Evolutionary conservation across 495 filamentous ascomycete genomes (phyloP).

Genomic region (Annulohypoxylon maeteangense): DNA sequence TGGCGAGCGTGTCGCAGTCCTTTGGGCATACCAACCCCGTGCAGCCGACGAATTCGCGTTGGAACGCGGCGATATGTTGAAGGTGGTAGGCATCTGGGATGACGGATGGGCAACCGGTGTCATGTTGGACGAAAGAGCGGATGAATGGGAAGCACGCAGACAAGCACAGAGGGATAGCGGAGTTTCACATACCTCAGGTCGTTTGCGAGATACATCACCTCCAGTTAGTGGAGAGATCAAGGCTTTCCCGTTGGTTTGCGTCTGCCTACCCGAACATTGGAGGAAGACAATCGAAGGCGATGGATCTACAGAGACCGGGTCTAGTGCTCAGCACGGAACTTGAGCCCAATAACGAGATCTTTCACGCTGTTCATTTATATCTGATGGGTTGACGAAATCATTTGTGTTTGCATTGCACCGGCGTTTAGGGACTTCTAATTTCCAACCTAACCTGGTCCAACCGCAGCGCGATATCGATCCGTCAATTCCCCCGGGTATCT

Average conservation of each 20-base stretch:
- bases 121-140: slow-evolving; percentile 80
- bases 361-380: slow-evolving; percentile 37
- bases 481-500: slow-evolving; percentile 13
- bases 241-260: slow-evolving; percentile 97
- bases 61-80: slow-evolving; percentile 97
- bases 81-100: slow-evolving; percentile 99
- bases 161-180: slow-evolving; percentile 90
- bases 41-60: slow-evolving; percentile 94
- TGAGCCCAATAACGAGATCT: slow-evolving; percentile 44
- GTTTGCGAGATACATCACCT: slow-evolving; percentile 68
- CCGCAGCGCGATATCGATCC: slow-evolving; percentile 32
- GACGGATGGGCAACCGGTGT: slow-evolving; percentile 99
- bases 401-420: slow-evolving; percentile 51
- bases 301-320: slow-evolving; percentile 66
- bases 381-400: slow-evolving; percentile 55
- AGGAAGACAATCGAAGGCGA: slow-evolving; percentile 95
- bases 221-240: slow-evolving; percentile 87
- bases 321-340: slow-evolving; percentile 55
- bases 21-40: slow-evolving; percentile 97
- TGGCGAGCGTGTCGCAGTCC: slow-evolving; percentile 85
- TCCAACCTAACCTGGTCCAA: slow-evolving; percentile 22
- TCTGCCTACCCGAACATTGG: slow-evolving; percentile 98
- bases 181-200: slow-evolving; percentile 83
- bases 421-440: slow-evolving; percentile 43
- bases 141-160: slow-evolving; percentile 84